These are phyloP conservation scores for Fusarium sp. DNA, from an alignment of 2,329 filamentous ascomycete species.

Conservation along the genomic window DNA sequence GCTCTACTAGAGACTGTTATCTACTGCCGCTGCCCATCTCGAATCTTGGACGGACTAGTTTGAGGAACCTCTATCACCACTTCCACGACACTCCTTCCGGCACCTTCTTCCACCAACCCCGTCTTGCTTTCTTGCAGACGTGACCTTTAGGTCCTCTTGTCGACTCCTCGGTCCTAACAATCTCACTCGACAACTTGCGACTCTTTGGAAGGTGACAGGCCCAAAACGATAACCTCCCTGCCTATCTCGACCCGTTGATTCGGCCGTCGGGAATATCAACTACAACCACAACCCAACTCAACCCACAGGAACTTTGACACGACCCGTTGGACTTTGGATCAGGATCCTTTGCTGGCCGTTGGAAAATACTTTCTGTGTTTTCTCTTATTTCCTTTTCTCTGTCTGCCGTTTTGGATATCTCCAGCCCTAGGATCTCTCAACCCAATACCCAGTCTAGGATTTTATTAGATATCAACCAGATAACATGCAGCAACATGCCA, in stretches of 20 bases:
- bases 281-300: conserved; percentile 38
- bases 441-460: conserved; percentile 39
- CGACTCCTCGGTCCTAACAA: conserved; percentile 32
- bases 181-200: conserved; percentile 29
- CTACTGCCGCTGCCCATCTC: conserved; percentile 42
- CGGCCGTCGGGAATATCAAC: conserved; percentile 55
- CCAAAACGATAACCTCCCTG: conserved; percentile 20
- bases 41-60: conserved; percentile 33
- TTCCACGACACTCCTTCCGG: conserved; percentile 55
- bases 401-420: conserved; percentile 42
- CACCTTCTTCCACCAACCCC: conserved; percentile 37
- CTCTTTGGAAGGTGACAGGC: conserved; percentile 32
- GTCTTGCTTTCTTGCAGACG: conserved; percentile 39
- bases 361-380: conserved; percentile 42
- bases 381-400: conserved; percentile 42
- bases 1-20: conserved; percentile 39
- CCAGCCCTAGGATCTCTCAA: conserved; percentile 34
- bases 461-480: conserved; percentile 48
- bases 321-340: conserved; percentile 46
- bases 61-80: conserved; percentile 45
- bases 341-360: conserved; percentile 43
- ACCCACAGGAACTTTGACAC: conserved; percentile 37
- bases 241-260: conserved; percentile 61
- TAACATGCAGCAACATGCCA: conserved; percentile 70
- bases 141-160: conserved; percentile 44